A percentile compares a stretch with the other conserved stretches of the same genome.
phyloP scores from a whole-genome alignment of 2,329 filamentous ascomycete species.

The Calonectria fujianensis region DNA sequence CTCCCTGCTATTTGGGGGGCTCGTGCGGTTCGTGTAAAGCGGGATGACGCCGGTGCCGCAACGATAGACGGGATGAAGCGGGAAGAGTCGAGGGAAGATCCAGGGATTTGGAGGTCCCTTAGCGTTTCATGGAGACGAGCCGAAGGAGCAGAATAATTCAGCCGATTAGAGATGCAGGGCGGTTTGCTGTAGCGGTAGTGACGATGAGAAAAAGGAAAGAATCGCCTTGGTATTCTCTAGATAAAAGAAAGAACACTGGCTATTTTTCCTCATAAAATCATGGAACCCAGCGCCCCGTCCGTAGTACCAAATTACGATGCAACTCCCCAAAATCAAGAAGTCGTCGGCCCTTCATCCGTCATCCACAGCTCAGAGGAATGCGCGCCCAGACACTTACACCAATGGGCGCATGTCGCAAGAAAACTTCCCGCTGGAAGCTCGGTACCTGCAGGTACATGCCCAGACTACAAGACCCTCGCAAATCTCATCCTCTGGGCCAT shows the following conservation, averaged over 20 bases:
- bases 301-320: conserved; percentile 11
- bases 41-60: conserved; percentile 28
- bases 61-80: conserved; percentile 21
- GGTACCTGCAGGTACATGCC: conserved; percentile 37
- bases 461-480: neutral
- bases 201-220: neutral
- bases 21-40: conserved; percentile 29
- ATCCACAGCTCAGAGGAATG: neutral
- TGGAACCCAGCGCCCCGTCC: neutral
- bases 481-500: neutral
- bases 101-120: conserved; percentile 8
- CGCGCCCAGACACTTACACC: conserved; percentile 46
- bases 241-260: neutral
- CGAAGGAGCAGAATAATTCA: neutral
- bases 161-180: neutral
- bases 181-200: neutral
- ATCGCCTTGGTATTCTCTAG: neutral
- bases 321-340: conserved; percentile 10
- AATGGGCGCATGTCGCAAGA: conserved; percentile 25
- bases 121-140: conserved; percentile 6
- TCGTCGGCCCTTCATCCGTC: conserved; percentile 13
- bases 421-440: neutral
- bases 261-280: neutral
- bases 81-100: conserved; percentile 19
- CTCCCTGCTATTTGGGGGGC: conserved; percentile 3